Evolutionary conservation across 2,329 filamentous ascomycete species (phyloP).

Genomic region (Ascochyta fabae): DNA sequence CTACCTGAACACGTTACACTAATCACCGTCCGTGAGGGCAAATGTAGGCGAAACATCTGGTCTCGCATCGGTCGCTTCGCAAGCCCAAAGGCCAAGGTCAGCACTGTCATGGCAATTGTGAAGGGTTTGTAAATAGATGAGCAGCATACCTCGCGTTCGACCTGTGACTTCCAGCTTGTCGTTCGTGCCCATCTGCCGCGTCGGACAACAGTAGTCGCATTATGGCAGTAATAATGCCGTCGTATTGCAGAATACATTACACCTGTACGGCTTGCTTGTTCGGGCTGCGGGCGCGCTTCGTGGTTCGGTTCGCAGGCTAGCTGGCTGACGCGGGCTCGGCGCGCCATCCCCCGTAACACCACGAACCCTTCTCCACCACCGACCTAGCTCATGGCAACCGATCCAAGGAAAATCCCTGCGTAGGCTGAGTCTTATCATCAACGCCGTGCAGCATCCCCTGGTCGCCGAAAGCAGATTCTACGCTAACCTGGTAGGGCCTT

Average conservation of each 20-base stretch:
- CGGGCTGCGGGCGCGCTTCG: constrained; percentile 22
- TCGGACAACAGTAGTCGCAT: constrained; percentile 14
- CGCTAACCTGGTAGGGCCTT: constrained; percentile 31
- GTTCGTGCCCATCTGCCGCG: constrained; percentile 7
- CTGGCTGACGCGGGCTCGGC: constrained; percentile 37
- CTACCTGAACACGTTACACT: constrained; percentile 17
- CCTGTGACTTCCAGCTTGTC: constrained; percentile 1
- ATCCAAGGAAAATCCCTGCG: constrained; percentile 31
- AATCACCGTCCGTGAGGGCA: constrained; percentile 23
- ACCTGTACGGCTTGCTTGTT: constrained; percentile 22
- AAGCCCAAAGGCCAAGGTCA: constrained; percentile 7
- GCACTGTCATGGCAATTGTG: constrained; percentile 4
- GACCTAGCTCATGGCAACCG: constrained; percentile 28
- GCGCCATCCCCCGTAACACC: constrained; percentile 25
- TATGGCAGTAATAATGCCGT: constrained; percentile 25
- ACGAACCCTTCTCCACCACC: constrained; percentile 26
- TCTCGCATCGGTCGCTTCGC: constrained; percentile 23
- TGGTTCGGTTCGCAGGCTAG: constrained; percentile 27
- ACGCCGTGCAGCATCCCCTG: constrained; percentile 37
- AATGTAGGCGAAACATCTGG: constrained; percentile 14
- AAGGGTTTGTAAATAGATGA: background rate
- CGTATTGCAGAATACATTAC: constrained; percentile 40
- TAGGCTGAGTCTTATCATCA: constrained; percentile 37
- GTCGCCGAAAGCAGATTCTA: constrained; percentile 31
- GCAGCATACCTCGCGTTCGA: background rate